Conservation (phyloP, 345 rosid species). For the Arabis hirsuta region DNA sequence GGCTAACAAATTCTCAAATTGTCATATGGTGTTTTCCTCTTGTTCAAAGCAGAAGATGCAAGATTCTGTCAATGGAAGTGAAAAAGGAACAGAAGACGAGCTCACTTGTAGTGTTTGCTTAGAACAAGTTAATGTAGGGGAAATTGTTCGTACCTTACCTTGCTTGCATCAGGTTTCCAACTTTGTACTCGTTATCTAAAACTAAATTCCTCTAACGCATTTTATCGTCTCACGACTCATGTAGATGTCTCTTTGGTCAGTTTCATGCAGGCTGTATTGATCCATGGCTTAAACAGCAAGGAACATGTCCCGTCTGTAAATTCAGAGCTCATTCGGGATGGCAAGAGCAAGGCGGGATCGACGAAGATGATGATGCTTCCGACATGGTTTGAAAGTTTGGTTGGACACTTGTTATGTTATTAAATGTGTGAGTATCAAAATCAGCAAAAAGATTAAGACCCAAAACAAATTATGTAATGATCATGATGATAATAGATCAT, state of each 20-base stretch:
- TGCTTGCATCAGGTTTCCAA: constrained; percentile 76
- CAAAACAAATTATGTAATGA: constrained; percentile 13
- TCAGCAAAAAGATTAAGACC: neutral
- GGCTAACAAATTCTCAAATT: neutral
- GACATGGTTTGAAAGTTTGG: constrained; percentile 54
- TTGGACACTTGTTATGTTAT: constrained; percentile 10
- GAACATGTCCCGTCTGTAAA: constrained; percentile 87
- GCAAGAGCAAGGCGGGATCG: constrained; percentile 53
- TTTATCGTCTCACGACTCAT: neutral
- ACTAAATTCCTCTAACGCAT: neutral
- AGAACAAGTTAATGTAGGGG: constrained; percentile 75
- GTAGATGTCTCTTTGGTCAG: constrained; percentile 45
- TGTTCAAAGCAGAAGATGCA: constrained; percentile 53
- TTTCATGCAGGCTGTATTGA: constrained; percentile 82
- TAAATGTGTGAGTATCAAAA: neutral
- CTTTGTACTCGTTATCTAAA: constrained; percentile 5
- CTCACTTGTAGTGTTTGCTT: constrained; percentile 82
- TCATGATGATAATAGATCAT: constrained; percentile 1
- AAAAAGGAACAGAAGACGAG: constrained; percentile 63
- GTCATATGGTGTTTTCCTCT: constrained; percentile 8
- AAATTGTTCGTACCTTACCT: constrained; percentile 68
- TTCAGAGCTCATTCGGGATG: constrained; percentile 69
- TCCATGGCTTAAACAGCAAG: constrained; percentile 83
- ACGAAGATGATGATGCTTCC: constrained; percentile 48
- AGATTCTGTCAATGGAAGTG: constrained; percentile 47